Conservation (phyloP, 345 rosid species). For the Pelargonium nanum region DNA sequence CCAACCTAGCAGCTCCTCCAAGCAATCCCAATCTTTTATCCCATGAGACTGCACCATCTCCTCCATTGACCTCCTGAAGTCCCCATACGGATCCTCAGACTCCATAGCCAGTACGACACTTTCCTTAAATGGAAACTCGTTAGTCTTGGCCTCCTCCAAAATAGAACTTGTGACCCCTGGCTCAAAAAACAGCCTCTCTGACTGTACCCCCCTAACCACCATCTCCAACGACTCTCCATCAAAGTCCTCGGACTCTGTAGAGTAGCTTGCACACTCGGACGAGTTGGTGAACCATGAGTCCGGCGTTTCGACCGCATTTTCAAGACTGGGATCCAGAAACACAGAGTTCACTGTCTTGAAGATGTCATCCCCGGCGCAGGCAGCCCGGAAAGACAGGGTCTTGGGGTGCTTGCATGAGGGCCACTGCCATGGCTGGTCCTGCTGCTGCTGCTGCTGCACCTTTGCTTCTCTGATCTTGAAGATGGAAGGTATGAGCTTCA, state of each 20-base stretch:
- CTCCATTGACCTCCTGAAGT: slow-evolving; percentile 84
- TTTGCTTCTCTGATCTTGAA: slow-evolving; percentile 16
- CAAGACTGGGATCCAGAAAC: slow-evolving; percentile 27
- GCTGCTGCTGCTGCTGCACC: slow-evolving; percentile 6
- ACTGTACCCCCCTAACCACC: slow-evolving; percentile 43
- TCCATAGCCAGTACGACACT: slow-evolving; percentile 59
- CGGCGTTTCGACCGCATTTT: slow-evolving; percentile 18
- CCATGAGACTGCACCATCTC: slow-evolving; percentile 70
- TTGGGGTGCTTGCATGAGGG: slow-evolving; percentile 47
- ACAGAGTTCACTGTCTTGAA: slow-evolving; percentile 74
- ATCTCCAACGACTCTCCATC: slow-evolving; percentile 33
- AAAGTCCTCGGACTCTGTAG: slow-evolving; percentile 19
- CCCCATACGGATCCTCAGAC: slow-evolving; percentile 65
- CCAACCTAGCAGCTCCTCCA: slow-evolving; percentile 72
- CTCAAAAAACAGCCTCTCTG: slow-evolving; percentile 63
- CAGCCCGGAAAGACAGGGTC: slow-evolving; percentile 48
- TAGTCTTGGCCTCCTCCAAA: slow-evolving; percentile 29
- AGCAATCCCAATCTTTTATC: slow-evolving; percentile 57
- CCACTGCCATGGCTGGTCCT: slow-evolving; percentile 29
- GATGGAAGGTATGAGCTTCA: slow-evolving; percentile 33
- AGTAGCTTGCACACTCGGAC: slow-evolving; percentile 24
- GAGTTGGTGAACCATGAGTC: slow-evolving; percentile 42
- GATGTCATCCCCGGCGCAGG: slow-evolving; percentile 20
- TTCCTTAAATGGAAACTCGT: slow-evolving; percentile 33
- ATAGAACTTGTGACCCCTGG: slow-evolving; percentile 61